Evolutionary conservation across 139 green algal species (phyloP), one percentile per base, ranked within the genome.

Genomic region (Chlorella sp.): DNA sequence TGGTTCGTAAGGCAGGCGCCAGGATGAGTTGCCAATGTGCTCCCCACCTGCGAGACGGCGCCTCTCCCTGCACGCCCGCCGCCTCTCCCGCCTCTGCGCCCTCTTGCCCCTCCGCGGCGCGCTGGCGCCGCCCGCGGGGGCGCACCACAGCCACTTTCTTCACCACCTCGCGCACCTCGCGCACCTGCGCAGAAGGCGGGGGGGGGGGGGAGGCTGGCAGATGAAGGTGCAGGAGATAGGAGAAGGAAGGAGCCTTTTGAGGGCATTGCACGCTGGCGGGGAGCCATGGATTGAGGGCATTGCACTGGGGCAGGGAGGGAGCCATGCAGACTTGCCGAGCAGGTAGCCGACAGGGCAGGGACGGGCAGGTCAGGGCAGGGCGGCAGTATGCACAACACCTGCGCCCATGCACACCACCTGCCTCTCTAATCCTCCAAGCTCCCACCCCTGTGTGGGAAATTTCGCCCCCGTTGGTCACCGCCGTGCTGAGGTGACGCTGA

Each of bases 121-220:
- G 60, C 36, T 81, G 71, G 14, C 0, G n/a, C 26, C 28, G 32
- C 36, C 42, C 37, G 21, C 85, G 37, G 39, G 26, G 36, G 36
- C 85, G 85, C 69, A 89, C 71, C 42, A 89, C 85, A 9, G 85
- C 85, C 85, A 89, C 85, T 30, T 82, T 82, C 85, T 73, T 89
- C 69, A 89, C 69, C n/a, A 83, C 71, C 53, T 89, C 85, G 12
- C 80, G 71, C 71, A 89, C 34, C 71, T 88, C n/a, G 48, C 48
- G 48, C 48, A 57, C 64, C 83, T 87, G 83, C 64, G 39, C 9
- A 14, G 19, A 2, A 11, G n/a, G n/a, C 14, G 32, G 73, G n/a
- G 11, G n/a, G 42, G n/a, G 42, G 48, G 48, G 48, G 24, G 9
- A 73, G 75, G 75, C 14, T 0, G 36, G 2, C 36, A n/a, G 75